Evolutionary conservation across 2,329 filamentous ascomycete species (phyloP), one percentile per base, ranked within the genome.

Genomic region (Botrytis aclada): DNA sequence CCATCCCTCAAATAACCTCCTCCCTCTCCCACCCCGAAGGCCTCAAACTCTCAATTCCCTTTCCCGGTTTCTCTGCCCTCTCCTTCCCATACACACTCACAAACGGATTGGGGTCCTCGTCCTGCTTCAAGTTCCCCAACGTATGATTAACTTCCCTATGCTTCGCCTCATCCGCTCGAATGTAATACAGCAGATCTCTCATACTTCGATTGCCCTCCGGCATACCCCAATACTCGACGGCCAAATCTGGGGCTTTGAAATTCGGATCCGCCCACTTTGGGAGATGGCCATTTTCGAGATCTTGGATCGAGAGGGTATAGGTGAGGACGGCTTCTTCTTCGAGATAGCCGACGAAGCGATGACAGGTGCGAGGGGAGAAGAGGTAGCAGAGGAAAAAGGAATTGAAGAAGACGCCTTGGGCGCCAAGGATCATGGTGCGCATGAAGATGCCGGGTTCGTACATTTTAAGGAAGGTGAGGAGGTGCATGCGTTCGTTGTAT

Each of bases 291-390:
- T 88, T 86, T 73, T 98, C 95, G 37, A 99, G 88, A 80, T 98
- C 96, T 77, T 90, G 86, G 78, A 98, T 92, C 74, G 94, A 93
- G 67, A 94, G 90, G 0, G 94, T 96, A 84, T 99, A 99, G 0
- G 96, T 99, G 80, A 97, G 88, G 1, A 98, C 95, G 14, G 96
- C 96, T 83, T 99, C 96, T 82, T 99, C 96, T 83, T 99, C 96
- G 20, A 99, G 89, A 79, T 98, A 98, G 2, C 95, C 96, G 70
- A 98, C 95, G 82, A 99, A 98, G 62, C 96, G 92, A 82, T 99
- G 96, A 80, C 93, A 95, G 75, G 93, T 95, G 74, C 91, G 90
- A 10, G 96, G 95, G 1, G 92, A 94, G 74, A 97, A 80, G 47
- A 99, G 89, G 83, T 98, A 98, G 64, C 92, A 88, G 75, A 97